Evolutionary conservation across 2,329 filamentous ascomycete species (phyloP), one percentile per base, ranked within the genome.

Genomic region (Pyrenophora teres): DNA sequence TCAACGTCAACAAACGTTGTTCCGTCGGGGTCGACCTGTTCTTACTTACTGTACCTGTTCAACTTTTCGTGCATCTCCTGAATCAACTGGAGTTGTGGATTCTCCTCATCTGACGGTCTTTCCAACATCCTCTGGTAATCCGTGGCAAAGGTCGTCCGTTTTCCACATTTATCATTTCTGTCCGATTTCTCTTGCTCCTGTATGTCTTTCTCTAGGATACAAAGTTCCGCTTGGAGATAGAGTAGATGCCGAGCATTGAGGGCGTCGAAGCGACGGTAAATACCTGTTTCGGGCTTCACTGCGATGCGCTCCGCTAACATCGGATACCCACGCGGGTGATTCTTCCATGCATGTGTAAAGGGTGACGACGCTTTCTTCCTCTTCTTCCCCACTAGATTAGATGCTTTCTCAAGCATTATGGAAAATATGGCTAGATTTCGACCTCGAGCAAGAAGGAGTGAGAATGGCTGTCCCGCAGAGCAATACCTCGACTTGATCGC

Each of bases 221-320:
- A 43, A 9, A 63, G 40, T 2, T 63, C 60, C 0, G 45, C 46
- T 27, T 64, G 58, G 5, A 57, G 16, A 18, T 63, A 62, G 1
- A 62, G 25, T 6, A 62, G 9, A 3, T 48, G 60, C 1, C 51
- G 52, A 2, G 52, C 50, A 23, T 65, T 63, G 6, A 63, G 48
- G 0, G 46, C 50, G 12, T 46, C 45, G 19, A 65, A 65, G 1
- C 50, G 37, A 0, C 60, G 59, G 19, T 59, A 61, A 8, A 62
- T 61, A 1, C 35, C 40, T 0, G 43, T 56, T 13, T 63, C 50
- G 3, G 61, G 59, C 10, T 23, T 36, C 0, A 48, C 15, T 1
- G 36, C 44, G 38, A 64, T 65, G 3, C 50, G 50, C 1, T 43
- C 52, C 0, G 59, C 51, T 0, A 63, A 35, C 13, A 35, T 51